Base-by-base conservation (phyloP, 2,329 filamentous ascomycete species). In the Chaetoscypha palmicola region DNA sequence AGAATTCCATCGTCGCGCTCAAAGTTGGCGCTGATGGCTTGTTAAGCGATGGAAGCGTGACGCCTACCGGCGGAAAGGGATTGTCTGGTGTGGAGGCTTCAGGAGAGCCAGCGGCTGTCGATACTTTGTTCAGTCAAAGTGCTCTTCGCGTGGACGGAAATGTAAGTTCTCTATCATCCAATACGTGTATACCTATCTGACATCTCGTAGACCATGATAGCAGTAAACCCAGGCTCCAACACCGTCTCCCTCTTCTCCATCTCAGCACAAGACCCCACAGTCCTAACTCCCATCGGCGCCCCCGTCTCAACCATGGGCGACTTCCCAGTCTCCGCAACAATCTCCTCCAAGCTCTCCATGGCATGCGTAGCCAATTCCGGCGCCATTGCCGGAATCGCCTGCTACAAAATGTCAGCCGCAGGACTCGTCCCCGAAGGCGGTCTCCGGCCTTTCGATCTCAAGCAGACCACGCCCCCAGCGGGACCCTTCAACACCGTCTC, bases 401-500 rank as follows among this genome's bases (percentile, higher is more conserved):
- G 72, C 55, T 63, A 63, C 9, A 43, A 50, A 1, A 71, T 72
- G 49, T 10, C 46, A 1, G 22, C 48, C 0, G 55, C 40, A 41
- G 72, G 71, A 0, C 55, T 76, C 1, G 56, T 50, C 0, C 49
- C 61, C 4, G 67, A 74, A 58, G 73, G 77, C 43, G 3, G 28
- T 11, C 64, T 73, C 0, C 66, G 71, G 0, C 43, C 63, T 0
- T 71, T 80, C 46, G 65, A 71, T 10, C 54, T 82, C 1, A 60
- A 63, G 1, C 79, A 82, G 55, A 70, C 68, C 0, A 80, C 73
- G 0, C 79, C 79, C 0, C 77, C 79, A 0, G 58, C 64, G 0
- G 79, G 77, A 0, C 77, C 78, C 0, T 60, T 64, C 2, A 79
- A 79, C 58, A 79, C 74, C 0, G 67, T 81, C 2, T 79, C 77